Percentiles rank a stretch among this genome's conserved stretches.
Evolutionary conservation across 495 filamentous ascomycete species (phyloP).

Genomic region (Bacidia gigantensis): DNA sequence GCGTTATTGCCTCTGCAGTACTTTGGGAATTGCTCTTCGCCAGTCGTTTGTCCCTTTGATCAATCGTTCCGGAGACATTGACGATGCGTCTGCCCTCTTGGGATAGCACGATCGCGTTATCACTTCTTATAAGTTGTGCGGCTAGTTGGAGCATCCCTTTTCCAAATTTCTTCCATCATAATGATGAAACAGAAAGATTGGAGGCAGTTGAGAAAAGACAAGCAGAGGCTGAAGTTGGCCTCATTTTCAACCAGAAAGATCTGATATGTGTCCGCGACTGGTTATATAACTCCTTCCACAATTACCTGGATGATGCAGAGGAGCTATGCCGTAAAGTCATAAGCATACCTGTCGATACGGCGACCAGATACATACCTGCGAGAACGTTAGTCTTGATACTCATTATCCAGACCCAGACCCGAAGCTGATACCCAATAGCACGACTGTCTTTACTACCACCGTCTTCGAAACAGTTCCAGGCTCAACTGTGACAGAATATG

Average conservation of each 20-base stretch:
- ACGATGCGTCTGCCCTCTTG: conserved; percentile 1
- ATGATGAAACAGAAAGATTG: background rate
- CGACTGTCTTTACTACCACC: conserved; percentile 1
- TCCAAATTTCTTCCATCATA: background rate
- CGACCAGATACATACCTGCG: background rate
- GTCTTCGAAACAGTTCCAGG: background rate
- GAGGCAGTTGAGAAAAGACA: conserved; percentile 2
- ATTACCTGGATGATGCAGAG: conserved; percentile 1
- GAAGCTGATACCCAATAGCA: conserved; percentile 5
- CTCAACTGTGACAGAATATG: background rate
- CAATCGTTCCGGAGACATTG: background rate
- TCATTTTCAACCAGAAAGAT: conserved; percentile 1
- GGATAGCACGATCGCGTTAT: background rate
- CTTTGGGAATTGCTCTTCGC: background rate
- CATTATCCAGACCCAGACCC: no score
- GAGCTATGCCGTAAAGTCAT: conserved; percentile 5
- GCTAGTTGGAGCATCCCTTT: background rate
- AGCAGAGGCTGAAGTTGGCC: background rate
- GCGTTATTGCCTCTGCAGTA: background rate
- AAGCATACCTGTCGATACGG: background rate
- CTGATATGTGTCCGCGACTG: conserved; percentile 5
- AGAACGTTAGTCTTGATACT: conserved; percentile 16
- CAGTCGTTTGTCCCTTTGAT: background rate
- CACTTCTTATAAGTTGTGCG: background rate
- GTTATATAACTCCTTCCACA: background rate